These are phyloP conservation scores for Aristolochia contorta DNA, from an alignment of 164 flowering plant genomes.

Conservation along the genomic window DNA sequence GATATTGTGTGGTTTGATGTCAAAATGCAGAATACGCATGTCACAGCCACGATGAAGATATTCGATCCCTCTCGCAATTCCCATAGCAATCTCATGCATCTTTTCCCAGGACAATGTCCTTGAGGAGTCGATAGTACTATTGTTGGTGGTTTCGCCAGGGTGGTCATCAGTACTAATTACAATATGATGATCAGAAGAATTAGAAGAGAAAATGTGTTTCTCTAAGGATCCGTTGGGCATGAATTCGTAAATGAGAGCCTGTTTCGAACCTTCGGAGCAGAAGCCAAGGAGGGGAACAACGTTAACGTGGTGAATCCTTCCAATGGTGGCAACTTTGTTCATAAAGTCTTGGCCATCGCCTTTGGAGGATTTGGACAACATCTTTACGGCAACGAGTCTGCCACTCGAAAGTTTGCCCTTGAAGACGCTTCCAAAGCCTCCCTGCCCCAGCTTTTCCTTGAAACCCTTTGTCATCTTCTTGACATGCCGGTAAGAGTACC, in stretches of 20 bases:
- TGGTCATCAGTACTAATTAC: no score
- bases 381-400: constrained; percentile 30
- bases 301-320: constrained; percentile 13
- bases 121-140: no score
- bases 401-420: constrained; percentile 33
- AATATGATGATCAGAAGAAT: no score
- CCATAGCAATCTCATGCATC: constrained; percentile 5
- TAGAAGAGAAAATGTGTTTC: constrained; percentile 2
- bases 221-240: constrained; percentile 13
- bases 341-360: constrained; percentile 8
- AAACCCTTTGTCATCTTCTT: constrained; percentile 32
- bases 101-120: constrained; percentile 2
- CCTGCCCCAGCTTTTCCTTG: constrained; percentile 30
- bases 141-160: no score
- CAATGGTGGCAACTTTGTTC: constrained; percentile 11
- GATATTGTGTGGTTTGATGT: constrained; percentile 13
- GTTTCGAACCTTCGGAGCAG: constrained; percentile 5
- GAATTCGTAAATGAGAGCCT: constrained; percentile 12
- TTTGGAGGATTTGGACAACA: constrained; percentile 16
- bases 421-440: constrained; percentile 38
- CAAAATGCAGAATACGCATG: constrained; percentile 13
- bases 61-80: constrained; percentile 7
- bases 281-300: constrained; percentile 9
- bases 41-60: constrained; percentile 13
- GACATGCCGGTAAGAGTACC: constrained; percentile 19